Conservation (phyloP, 2,329 filamentous ascomycete genomes). For the Colletotrichum spinosum region DNA sequence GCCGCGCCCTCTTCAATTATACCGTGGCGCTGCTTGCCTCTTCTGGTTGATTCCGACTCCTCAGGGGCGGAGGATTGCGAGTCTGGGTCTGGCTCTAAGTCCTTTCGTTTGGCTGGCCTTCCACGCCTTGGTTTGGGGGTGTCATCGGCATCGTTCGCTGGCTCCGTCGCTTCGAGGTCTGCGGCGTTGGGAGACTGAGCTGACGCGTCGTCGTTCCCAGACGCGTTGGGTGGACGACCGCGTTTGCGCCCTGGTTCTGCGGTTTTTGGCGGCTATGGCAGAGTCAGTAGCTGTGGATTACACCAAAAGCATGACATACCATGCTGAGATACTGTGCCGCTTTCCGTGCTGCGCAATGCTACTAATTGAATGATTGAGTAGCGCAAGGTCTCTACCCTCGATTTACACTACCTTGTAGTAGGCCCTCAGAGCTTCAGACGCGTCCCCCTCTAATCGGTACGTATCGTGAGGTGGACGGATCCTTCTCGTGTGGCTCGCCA, state of each 20-base stretch:
- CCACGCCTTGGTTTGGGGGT: conserved; percentile 44
- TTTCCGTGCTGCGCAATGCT: conserved; percentile 3
- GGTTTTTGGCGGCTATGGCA: conserved; percentile 26
- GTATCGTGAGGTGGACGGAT: not conserved
- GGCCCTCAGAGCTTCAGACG: conserved; percentile 15
- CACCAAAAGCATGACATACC: conserved; percentile 10
- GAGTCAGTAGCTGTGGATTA: conserved; percentile 4
- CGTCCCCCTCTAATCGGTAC: conserved; percentile 20
- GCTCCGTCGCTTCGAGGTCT: conserved; percentile 35
- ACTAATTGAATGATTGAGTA: not conserved
- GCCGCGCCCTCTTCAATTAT: conserved; percentile 1
- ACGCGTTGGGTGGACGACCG: conserved; percentile 56
- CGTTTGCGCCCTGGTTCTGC: conserved; percentile 56
- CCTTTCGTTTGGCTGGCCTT: conserved; percentile 37
- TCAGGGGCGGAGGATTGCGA: conserved; percentile 1
- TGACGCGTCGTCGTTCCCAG: conserved; percentile 43
- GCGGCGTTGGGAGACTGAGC: conserved; percentile 42
- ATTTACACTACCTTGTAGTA: not conserved
- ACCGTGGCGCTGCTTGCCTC: conserved; percentile 25
- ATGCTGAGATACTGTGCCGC: conserved; percentile 12
- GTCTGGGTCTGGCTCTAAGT: not conserved
- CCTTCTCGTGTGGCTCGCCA: conserved; percentile 18
- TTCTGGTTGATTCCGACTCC: conserved; percentile 16
- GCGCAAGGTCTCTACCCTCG: not conserved
- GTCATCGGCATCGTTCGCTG: conserved; percentile 39